Evolutionary conservation across 2,329 filamentous ascomycete species (phyloP), one percentile per base, ranked within the genome.

Genomic region (Bipolaris oryzae): DNA sequence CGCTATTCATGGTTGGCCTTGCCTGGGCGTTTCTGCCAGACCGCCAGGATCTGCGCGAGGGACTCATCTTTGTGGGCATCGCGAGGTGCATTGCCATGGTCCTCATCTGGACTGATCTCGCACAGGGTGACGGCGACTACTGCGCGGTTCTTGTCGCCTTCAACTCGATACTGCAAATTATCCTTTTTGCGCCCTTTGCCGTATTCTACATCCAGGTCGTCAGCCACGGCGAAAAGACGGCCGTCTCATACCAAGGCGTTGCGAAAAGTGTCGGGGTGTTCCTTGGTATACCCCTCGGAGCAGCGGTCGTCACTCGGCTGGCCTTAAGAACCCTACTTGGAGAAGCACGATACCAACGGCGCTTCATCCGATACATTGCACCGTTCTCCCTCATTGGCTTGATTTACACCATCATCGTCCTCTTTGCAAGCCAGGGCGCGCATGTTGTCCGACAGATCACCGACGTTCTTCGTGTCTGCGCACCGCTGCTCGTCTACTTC

Each of bases 81-180:
- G 92, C 90, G 5, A 81, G 92, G 50, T 96, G 92, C 67, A 96
- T 96, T 60, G 92, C 91, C 31, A 96, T 96, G 92, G 91, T 89
- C 1, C 76, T 90, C 5, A 89, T 96, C 58, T 96, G 91, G 92
- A 95, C 86, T 0, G 85, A 85, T 4, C 79, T 92, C 0, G 90
- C 92, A 0, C 87, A 87, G 1, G 92, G 92, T 5, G 89, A 96
- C 62, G 79, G 76, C 5, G 89, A 96, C 64, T 96, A 96, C 75
- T 96, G 91, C 73, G 92, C 91, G 13, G 76, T 82, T 1, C 76
- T 82, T 3, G 80, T 82, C 4, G 80, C 79, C 1, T 75, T 81
- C 63, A 82, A 82, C 61, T 79, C 76, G 18, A 74, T 82, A 5
- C 60, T 82, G 49, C 79, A 82, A 63, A 81, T 81, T 49, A 78